Base-by-base conservation (phyloP, 108 stramenopile genomes). In the Nannochloropsis oceanica region DNA sequence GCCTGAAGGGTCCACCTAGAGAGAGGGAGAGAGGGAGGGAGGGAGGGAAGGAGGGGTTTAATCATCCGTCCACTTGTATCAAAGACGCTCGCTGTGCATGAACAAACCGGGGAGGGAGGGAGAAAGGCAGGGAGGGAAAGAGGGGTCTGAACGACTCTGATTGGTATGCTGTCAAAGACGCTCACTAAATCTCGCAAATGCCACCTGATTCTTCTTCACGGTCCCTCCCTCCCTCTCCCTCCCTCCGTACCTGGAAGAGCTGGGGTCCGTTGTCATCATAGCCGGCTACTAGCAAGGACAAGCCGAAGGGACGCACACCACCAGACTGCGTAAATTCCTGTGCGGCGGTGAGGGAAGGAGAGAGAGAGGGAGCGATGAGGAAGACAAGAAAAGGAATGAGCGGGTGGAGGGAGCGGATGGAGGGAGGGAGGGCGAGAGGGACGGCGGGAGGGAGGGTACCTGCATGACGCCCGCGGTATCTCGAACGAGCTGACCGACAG, bases 281-380 rank as follows among this genome's bases (percentile, higher is more conserved):
- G 25, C 99, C 99, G 20, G 97, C 97, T 26, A 97, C 95, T 25
- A 99, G 89, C 8, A 98, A 91, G 26, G 93, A 93, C 42, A 98
- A 94, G 24, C 99, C 99, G 88, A 98, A 98, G 13, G 99, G 98
- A 34, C 98, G 92, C 18, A 99, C 99, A 43, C 99, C 99, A 25
- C 99, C 99, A 43, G 93, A 90, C 92, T 98, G 92, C 26, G 92
- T 91, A 83, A 90, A 91, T 91, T 98, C 97, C 92, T 98, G 99
- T 25, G 11, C 20, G 18, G 24, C 12, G 14, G 12, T 12, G 46
- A 14, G 12, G 14, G 14, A 50, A 50, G 12, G 46, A 14, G 13
- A 50, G 14, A 14, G 46, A 50, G 46, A 14, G 14, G 14, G 13
- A 50, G 14, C 13, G 14, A 14, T 12, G 46, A 14, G 14, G 46